These are phyloP conservation scores for Ustilago nuda DNA, from an alignment of 1,284 basidiomycete species.

Conservation along the genomic window DNA sequence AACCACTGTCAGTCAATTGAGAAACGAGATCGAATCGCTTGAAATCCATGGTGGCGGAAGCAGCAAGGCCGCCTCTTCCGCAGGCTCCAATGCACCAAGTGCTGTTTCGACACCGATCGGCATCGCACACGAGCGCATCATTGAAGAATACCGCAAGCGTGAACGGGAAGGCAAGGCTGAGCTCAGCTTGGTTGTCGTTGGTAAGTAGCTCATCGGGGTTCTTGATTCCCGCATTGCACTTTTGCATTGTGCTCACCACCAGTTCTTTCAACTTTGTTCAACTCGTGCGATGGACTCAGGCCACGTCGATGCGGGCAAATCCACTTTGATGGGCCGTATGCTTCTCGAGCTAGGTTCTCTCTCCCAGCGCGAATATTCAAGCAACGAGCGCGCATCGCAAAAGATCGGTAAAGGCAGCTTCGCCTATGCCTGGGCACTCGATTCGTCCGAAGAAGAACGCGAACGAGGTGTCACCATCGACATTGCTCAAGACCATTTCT, in stretches of 20 bases:
- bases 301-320: slow-evolving; percentile 98
- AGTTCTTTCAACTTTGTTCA: neutral
- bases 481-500: slow-evolving; percentile 85
- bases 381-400: slow-evolving; percentile 89
- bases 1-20: slow-evolving; percentile 56
- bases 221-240: neutral
- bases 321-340: slow-evolving; percentile 93
- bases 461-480: slow-evolving; percentile 98
- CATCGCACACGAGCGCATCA: slow-evolving; percentile 83
- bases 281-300: slow-evolving; percentile 72
- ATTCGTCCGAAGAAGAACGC: slow-evolving; percentile 91
- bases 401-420: slow-evolving; percentile 94
- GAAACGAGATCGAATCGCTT: slow-evolving; percentile 58
- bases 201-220: slow-evolving; percentile 72
- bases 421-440: slow-evolving; percentile 96
- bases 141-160: slow-evolving; percentile 81
- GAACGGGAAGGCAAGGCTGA: slow-evolving; percentile 77
- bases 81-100: slow-evolving; percentile 65
- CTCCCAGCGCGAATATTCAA: slow-evolving; percentile 83
- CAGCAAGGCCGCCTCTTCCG: slow-evolving; percentile 47
- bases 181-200: slow-evolving; percentile 91
- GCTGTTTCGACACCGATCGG: slow-evolving; percentile 73
- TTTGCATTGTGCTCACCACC: neutral
- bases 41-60: slow-evolving; percentile 34
- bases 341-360: slow-evolving; percentile 90